Evolutionary conservation across 2,329 filamentous ascomycete species (phyloP), one percentile per base, ranked within the genome.

Genomic region (Polytolypa hystricis): DNA sequence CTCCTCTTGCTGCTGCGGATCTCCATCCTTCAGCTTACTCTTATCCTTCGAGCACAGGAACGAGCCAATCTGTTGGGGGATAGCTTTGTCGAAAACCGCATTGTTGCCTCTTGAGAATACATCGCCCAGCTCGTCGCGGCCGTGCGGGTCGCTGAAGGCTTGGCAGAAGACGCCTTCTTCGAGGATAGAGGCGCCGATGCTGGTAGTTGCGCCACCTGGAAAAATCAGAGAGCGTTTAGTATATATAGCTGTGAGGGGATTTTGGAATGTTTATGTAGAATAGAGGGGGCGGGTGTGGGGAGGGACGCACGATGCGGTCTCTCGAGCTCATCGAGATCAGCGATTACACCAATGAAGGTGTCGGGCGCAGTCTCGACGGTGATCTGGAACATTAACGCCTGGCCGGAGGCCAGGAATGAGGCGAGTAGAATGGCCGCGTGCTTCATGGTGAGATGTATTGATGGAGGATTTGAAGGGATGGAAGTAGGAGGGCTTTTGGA

Each of bases 391-490:
- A 42, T 27, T 21, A 37, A 34, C 12, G 37, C 37, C 18, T 18
- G 36, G 15, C 30, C 20, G 14, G 29, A 20, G 5, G 37, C 39
- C 10, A 41, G 20, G 28, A 27, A 39, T 9, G 23, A 30, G 15
- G 37, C 31, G 30, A 43, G 23, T 12, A 41, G 19, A 10, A 34
- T 17, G 18, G 17, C 15, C 4, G 18, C 16, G 23, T 25, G 12
- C 37, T 33, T 43, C 41, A 43, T 43, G n/a, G n/a, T n/a, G n/a
- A n/a, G n/a, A n/a, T n/a, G n/a, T 11, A 27, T 38, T 28, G 10
- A 11, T 20, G 12, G 11, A 14, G 8, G 17, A 9, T 11, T 33
- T 10, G 31, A 33, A 12, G 20, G 15, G 20, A 18, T 7, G 4
- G n/a, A 30, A 27, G 7, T 16, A 18, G n/a, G n/a, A n/a, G n/a